Evolutionary conservation across 2,329 filamentous ascomycete species (phyloP), one percentile per base, ranked within the genome.

Genomic region (Cryphonectria carpinicola): DNA sequence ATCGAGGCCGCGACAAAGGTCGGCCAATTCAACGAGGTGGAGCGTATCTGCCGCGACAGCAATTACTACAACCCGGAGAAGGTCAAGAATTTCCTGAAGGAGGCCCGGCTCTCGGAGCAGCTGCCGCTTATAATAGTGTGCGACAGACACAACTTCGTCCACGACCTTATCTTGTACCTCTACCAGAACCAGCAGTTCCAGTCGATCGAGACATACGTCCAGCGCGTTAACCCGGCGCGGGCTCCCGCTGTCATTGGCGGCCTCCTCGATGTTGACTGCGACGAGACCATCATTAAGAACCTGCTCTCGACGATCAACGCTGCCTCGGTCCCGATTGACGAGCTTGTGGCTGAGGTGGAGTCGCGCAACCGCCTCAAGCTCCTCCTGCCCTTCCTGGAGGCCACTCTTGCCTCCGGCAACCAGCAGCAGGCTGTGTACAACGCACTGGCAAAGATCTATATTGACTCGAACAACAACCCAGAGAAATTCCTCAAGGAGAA

Each of bases 131-230:
- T 99, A 83, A 98, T 98, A 76, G 94, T 99, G 71, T 99, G 97
- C 83, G 96, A 99, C 80, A 93, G 95, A n/a, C 98, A 97, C 88
- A 97, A 98, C 85, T 97, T 99, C 78, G 94, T 98, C 58, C 96
- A 99, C 79, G 96, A 99, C 78, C 83, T 99, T 78, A 94, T 99
- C 61, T 88, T 99, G 32, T 98, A 96, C 83, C 89, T 99, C 11
- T 99, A 99, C 86, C 96, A 98, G 86, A 97, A 97, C 83, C 95
- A 99, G 82, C 95, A 98, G 79, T 99, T 98, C 88, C 94, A 97
- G 84, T 97, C 96, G 1, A 99, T 99, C 74, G 96, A 99, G 84
- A 91, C 97, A 13, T 99, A 99, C 76, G 96, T 99, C 39, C 96
- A 99, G 85, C 92, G 94, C 61, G 95, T 99, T 76, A 99, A 99